These are phyloP conservation scores for Erodium texanum DNA, from an alignment of 441 rosid species.

Conservation along the genomic window DNA sequence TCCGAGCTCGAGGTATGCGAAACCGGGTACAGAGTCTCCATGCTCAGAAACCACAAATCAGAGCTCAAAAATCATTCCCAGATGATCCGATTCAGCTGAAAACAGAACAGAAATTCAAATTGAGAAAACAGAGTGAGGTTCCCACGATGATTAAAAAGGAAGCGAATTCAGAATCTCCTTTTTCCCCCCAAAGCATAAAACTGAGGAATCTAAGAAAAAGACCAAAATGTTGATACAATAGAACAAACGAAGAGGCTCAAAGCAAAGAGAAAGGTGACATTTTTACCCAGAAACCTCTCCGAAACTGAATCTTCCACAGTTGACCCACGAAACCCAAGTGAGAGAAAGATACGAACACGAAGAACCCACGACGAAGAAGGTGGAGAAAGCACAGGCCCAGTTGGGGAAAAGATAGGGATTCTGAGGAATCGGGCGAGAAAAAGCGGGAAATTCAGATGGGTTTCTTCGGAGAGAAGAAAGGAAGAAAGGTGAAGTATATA, in stretches of 20 bases:
- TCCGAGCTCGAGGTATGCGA: slow-evolving; percentile 29
- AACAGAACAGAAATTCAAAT: too few relatives aligned
- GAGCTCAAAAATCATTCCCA: background rate
- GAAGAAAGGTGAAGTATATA: slow-evolving; percentile 7
- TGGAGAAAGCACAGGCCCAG: slow-evolving; percentile 13
- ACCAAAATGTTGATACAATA: too few relatives aligned
- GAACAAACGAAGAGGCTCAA: too few relatives aligned
- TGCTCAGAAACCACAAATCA: slow-evolving; percentile 14
- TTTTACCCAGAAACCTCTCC: background rate
- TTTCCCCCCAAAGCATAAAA: too few relatives aligned
- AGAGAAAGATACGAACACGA: background rate
- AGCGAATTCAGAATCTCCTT: slow-evolving; percentile 22
- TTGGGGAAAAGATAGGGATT: slow-evolving; percentile 10
- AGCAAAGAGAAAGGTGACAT: too few relatives aligned
- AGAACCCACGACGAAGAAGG: slow-evolving; percentile 7
- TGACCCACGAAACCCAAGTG: background rate
- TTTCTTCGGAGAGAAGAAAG: slow-evolving; percentile 23
- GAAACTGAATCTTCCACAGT: background rate
- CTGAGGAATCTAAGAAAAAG: slow-evolving; percentile 26
- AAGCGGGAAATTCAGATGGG: slow-evolving; percentile 14
- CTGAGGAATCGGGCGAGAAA: slow-evolving; percentile 15
- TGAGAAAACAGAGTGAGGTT: slow-evolving; percentile 14
- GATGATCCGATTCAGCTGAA: background rate
- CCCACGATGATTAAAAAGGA: slow-evolving; percentile 9
- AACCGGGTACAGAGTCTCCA: slow-evolving; percentile 56